These are phyloP conservation scores for Yamadazyma oceani DNA, from an alignment of 1,139 yeast species.

Conservation along the genomic window DNA sequence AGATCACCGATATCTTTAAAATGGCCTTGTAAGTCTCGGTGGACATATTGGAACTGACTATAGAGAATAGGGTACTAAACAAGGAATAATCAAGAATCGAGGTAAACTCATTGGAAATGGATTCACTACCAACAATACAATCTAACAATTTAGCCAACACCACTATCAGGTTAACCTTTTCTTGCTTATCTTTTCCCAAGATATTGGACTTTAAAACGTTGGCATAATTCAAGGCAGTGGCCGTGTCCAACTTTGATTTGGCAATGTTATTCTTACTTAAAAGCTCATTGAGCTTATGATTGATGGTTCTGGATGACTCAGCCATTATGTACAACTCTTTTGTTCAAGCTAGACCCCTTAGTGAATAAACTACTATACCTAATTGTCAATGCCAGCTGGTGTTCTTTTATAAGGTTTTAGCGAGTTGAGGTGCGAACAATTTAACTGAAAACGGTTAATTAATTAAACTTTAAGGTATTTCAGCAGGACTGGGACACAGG, in stretches of 20 bases:
- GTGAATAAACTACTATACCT: no score
- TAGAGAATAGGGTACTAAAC: conserved; percentile 44
- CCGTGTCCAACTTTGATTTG: conserved; percentile 33
- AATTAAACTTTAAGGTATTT: conserved; percentile 3
- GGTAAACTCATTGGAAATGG: conserved; percentile 36
- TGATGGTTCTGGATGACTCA: conserved; percentile 45
- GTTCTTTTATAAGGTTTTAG: no score
- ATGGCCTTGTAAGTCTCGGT: conserved; percentile 52
- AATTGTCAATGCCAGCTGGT: no score
- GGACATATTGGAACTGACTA: conserved; percentile 46
- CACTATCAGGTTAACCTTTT: conserved; percentile 53
- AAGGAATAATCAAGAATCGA: conserved; percentile 41
- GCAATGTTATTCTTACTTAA: conserved; percentile 36
- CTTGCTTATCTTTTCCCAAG: conserved; percentile 50
- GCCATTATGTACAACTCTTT: conserved; percentile 17
- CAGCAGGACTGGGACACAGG: no score
- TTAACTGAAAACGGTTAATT: conserved; percentile 8
- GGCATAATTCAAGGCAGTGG: conserved; percentile 39
- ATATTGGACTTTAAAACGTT: conserved; percentile 38
- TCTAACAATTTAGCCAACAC: conserved; percentile 55
- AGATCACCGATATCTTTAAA: conserved; percentile 43
- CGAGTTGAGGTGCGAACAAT: conserved; percentile 1
- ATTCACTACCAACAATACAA: conserved; percentile 37
- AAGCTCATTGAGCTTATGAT: conserved; percentile 47
- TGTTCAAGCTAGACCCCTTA: no score